These are phyloP conservation scores for Avena eriantha DNA, from an alignment of 176 grass and related monocot species.

Conservation along the genomic window DNA sequence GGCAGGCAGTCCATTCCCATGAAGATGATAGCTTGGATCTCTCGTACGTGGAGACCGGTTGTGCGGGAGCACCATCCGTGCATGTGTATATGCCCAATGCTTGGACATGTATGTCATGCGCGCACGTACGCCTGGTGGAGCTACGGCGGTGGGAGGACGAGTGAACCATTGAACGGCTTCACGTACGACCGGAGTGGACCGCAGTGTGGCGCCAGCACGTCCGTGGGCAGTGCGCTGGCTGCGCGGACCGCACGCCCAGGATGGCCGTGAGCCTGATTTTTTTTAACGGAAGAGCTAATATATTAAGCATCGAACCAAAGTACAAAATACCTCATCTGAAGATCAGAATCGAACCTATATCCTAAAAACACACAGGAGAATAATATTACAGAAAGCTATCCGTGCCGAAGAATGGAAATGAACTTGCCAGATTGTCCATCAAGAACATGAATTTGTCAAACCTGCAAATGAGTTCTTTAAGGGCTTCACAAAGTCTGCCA, in stretches of 20 bases:
- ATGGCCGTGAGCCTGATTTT: conserved; percentile 18
- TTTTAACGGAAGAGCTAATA: no score
- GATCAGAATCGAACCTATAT: no score
- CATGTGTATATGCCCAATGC: neutral
- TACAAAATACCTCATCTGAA: no score
- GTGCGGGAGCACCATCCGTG: neutral
- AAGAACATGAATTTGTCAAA: no score
- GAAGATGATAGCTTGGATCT: neutral
- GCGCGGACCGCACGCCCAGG: neutral
- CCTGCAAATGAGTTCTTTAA: no score
- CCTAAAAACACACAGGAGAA: no score
- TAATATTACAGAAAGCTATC: no score
- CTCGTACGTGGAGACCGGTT: neutral
- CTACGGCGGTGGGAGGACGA: neutral
- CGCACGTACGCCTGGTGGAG: neutral
- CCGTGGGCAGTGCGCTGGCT: neutral
- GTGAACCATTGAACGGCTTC: neutral
- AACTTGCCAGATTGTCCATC: no score
- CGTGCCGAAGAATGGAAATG: no score
- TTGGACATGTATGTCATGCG: neutral
- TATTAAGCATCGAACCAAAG: no score
- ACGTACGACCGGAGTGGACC: neutral
- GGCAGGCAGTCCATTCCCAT: neutral
- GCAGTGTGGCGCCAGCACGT: neutral
- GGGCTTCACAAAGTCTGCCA: no score